phyloP scores from a whole-genome alignment of 73 alveolate species.

The Paramecium primaurelia region DNA sequence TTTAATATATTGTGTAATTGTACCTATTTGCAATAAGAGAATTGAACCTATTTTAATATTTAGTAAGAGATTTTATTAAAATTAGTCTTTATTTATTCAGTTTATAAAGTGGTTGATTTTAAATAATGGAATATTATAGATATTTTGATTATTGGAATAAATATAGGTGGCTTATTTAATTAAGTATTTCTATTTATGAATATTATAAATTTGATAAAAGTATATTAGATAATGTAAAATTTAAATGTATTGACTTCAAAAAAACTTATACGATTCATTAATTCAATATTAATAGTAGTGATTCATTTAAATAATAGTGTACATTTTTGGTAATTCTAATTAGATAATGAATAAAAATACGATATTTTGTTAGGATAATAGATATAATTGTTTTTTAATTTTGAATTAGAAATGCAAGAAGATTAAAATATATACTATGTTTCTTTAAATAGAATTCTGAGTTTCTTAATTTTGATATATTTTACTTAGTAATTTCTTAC shows the following conservation, averaged over 20 bases:
- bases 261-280: background rate
- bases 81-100: background rate
- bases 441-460: background rate
- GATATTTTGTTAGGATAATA: background rate
- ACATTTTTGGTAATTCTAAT: background rate
- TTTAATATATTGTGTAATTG: background rate
- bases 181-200: background rate
- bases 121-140: background rate
- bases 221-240: background rate
- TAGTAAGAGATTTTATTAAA: background rate
- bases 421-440: background rate
- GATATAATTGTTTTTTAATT: background rate
- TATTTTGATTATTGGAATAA: background rate
- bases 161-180: background rate
- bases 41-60: background rate
- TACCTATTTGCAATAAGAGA: background rate
- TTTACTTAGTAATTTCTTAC: background rate
- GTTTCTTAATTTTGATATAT: background rate
- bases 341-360: background rate
- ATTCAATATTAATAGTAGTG: background rate
- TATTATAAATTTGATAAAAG: background rate
- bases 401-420: background rate
- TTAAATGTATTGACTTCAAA: background rate
- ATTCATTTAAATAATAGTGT: background rate
- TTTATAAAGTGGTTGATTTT: background rate